A percentile compares a stretch with the other conserved stretches of the same genome.
These are phyloP conservation scores for Nakaseomyces nivariensis DNA, from an alignment of 1,139 yeast species.

Conservation along the genomic window DNA sequence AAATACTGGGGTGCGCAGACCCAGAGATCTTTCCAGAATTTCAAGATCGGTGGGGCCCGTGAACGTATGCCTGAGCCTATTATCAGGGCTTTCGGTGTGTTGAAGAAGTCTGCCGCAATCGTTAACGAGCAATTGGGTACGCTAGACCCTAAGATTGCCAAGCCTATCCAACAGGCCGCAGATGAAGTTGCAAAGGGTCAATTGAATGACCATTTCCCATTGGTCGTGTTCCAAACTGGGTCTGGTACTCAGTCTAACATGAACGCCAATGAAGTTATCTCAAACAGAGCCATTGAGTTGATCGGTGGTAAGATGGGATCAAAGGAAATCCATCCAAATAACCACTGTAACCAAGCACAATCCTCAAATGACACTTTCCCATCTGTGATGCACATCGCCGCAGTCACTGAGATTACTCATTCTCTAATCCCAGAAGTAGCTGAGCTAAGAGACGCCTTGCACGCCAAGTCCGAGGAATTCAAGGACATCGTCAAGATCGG, in stretches of 20 bases:
- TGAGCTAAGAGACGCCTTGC: conserved; percentile 66
- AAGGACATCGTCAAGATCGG: conserved; percentile 89
- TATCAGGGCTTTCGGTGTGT: conserved; percentile 81
- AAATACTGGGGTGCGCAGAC: conserved; percentile 98
- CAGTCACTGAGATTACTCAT: conserved; percentile 75
- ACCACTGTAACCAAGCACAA: conserved; percentile 97
- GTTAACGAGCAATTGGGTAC: conserved; percentile 77
- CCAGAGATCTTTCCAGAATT: conserved; percentile 84
- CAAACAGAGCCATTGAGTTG: conserved; percentile 93
- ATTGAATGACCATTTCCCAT: conserved; percentile 87
- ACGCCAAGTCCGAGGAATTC: conserved; percentile 73
- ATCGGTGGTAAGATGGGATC: conserved; percentile 89
- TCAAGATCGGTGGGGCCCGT: conserved; percentile 87
- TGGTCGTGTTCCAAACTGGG: conserved; percentile 97
- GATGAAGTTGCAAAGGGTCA: conserved; percentile 90
- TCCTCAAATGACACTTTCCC: conserved; percentile 98
- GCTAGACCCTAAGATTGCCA: conserved; percentile 72
- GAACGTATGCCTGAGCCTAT: conserved; percentile 90
- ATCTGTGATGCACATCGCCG: conserved; percentile 98
- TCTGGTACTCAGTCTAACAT: conserved; percentile 97
- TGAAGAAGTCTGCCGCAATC: conserved; percentile 90
- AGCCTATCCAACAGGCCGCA: conserved; percentile 87
- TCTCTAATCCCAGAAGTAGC: conserved; percentile 71
- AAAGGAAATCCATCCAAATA: conserved; percentile 92
- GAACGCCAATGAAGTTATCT: conserved; percentile 98